These are phyloP conservation scores for Globisporangium camurandrum DNA, from an alignment of 352 stramenopile species.

Conservation along the genomic window DNA sequence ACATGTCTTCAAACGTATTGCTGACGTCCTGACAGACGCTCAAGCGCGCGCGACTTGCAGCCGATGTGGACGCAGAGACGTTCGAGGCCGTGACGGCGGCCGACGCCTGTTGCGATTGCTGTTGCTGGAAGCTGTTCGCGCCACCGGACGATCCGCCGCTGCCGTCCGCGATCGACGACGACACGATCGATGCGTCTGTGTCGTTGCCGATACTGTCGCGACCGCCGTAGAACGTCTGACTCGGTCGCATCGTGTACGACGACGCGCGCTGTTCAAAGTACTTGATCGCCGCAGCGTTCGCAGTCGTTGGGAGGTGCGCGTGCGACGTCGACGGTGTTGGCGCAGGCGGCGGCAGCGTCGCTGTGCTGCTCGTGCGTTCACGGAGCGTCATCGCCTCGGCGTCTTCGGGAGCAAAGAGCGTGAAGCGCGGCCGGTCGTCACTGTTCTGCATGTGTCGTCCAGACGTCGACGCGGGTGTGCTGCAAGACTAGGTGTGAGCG, in stretches of 20 bases:
- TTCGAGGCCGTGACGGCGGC: not conserved
- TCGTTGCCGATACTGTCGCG: slow-evolving; percentile 24
- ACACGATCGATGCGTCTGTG: slow-evolving; percentile 52
- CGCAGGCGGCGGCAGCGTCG: slow-evolving; percentile 9
- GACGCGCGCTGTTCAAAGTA: slow-evolving; percentile 19
- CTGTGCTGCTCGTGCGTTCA: slow-evolving; percentile 38
- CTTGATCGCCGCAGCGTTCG: slow-evolving; percentile 1
- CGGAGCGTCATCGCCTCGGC: slow-evolving; percentile 62
- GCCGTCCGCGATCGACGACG: slow-evolving; percentile 44
- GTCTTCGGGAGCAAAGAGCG: slow-evolving; percentile 63
- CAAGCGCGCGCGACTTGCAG: slow-evolving; percentile 25
- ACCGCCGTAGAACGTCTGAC: slow-evolving; percentile 52
- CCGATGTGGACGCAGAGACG: slow-evolving; percentile 1
- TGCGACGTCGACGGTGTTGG: slow-evolving; percentile 8
- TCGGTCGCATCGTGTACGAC: slow-evolving; percentile 52
- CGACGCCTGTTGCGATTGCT: not conserved
- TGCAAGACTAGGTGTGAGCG: too few species aligned
- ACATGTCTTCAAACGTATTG: slow-evolving; percentile 72
- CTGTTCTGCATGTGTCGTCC: slow-evolving; percentile 13
- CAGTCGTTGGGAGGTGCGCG: not conserved
- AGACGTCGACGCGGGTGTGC: too few species aligned
- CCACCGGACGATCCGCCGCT: slow-evolving; percentile 23
- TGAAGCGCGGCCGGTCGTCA: slow-evolving; percentile 51
- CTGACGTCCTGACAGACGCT: slow-evolving; percentile 68
- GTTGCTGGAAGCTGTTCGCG: slow-evolving; percentile 8